Evolutionary conservation across 441 rosid genomes (phyloP).

Genomic region (Eruca vesicaria): DNA sequence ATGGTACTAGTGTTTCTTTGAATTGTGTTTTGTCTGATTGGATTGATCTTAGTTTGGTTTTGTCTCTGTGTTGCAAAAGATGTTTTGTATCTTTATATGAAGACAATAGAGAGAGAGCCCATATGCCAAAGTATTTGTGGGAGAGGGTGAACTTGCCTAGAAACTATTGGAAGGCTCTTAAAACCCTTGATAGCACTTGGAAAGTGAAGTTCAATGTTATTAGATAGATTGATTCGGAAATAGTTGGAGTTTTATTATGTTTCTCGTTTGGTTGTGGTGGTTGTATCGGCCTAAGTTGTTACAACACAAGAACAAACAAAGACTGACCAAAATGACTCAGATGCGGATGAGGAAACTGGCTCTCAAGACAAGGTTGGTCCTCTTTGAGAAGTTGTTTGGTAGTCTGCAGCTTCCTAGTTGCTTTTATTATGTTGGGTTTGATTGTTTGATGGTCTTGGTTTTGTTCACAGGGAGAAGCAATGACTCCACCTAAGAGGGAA

Average conservation of each 20-base stretch:
- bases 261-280: constrained; percentile 25
- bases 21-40: no score
- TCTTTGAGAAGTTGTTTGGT: neutral
- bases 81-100: constrained; percentile 79
- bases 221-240: neutral
- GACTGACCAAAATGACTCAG: constrained; percentile 89
- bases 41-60: no score
- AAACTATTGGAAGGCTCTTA: constrained; percentile 85
- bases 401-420: neutral
- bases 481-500: constrained; percentile 59
- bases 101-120: constrained; percentile 94
- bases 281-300: constrained; percentile 78
- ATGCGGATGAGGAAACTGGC: constrained; percentile 96
- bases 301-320: constrained; percentile 76
- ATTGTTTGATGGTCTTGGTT: neutral
- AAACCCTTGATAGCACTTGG: constrained; percentile 81
- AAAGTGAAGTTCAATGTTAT: constrained; percentile 17
- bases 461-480: constrained; percentile 53
- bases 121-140: constrained; percentile 82
- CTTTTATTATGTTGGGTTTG: neutral
- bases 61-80: constrained; percentile 30
- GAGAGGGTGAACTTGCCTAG: constrained; percentile 77
- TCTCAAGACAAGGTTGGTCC: constrained; percentile 67
- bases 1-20: constrained; percentile 42
- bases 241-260: neutral